Percentiles rank a stretch among this genome's conserved stretches.
Conservation (phyloP, 1,139 yeast genomes). For the Candida freyschussii region DNA sequence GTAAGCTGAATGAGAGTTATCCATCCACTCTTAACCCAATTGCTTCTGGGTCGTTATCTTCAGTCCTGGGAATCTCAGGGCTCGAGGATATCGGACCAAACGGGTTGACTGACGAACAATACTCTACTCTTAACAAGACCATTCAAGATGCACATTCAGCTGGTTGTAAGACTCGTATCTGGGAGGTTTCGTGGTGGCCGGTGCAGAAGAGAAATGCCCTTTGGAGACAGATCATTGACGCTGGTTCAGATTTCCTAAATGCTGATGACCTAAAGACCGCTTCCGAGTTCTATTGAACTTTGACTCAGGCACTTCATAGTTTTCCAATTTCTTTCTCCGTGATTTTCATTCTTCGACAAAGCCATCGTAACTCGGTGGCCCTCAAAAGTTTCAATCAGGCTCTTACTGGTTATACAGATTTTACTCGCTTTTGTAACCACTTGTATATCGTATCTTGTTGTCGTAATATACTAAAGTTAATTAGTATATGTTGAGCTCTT, state of each 20-base stretch:
- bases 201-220: slow-evolving; percentile 32
- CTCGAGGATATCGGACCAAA: slow-evolving; percentile 9
- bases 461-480: too few species aligned
- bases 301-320: too few species aligned
- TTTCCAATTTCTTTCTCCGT: too few species aligned
- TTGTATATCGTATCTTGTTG: too few species aligned
- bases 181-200: slow-evolving; percentile 55
- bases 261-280: slow-evolving; percentile 40
- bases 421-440: too few species aligned
- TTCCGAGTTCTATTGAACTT: too few species aligned
- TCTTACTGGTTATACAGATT: too few species aligned
- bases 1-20: slow-evolving; percentile 12
- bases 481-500: slow-evolving; percentile 16
- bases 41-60: slow-evolving; percentile 20
- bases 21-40: slow-evolving; percentile 23
- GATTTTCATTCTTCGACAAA: too few species aligned
- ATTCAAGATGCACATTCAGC: slow-evolving; percentile 35
- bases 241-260: slow-evolving; percentile 41
- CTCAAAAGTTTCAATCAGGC: too few species aligned
- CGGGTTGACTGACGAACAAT: slow-evolving; percentile 28
- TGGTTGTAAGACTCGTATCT: slow-evolving; percentile 40
- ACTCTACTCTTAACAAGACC: slow-evolving; percentile 24
- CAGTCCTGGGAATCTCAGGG: slow-evolving; percentile 11
- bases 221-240: slow-evolving; percentile 36
- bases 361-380: too few species aligned